Base-by-base conservation (phyloP, 2,329 filamentous ascomycete genomes). In the Tolypocladium tropicale region DNA sequence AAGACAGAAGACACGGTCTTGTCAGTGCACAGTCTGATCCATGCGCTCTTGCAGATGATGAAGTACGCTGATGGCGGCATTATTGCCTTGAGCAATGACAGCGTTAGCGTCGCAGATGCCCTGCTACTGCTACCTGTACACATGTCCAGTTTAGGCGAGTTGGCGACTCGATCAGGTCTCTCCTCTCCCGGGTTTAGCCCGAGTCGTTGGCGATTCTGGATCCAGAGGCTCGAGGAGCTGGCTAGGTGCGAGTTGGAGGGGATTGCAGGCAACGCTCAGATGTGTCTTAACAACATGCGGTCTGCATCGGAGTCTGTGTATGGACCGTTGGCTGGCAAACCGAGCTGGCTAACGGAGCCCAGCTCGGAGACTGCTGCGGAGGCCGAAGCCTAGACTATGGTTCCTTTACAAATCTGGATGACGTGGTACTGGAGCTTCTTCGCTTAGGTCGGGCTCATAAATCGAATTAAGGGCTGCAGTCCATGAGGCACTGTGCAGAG, bases 221-320 rank as follows among this genome's bases (percentile, higher is more conserved):
- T 54, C 25, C 52, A 46, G 39, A 54, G 52, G 28, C 52, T 54
- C 37, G 37, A 46, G 37, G 37, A 54, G 25, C 52, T 54, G 30
- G 25, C 52, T 54, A 4, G 16, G 16, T 54, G 52, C 52, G 52
- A 36, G 37, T 14, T 34, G 2, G 50, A 33, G 5, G 34, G 30
- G 32, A 9, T 52, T 37, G 30, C 16, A 37, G 34, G 18, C 10
- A 52, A 32, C 21, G 50, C 50, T 11, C 18, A 36, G 23, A 28
- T 4, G 16, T 52, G 50, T 21, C 50, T 52, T 21, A 37, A 34
- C 23, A 23, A 23, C 21, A 52, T 52, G 50, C 21, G 34, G n/a
- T 52, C 5, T 52, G 30, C 50, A 21, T 37, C 30, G 50, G 50
- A 52, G 34, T 11, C 50, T 52, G 14, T 52, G 21, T 34, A 37